phyloP scores from a whole-genome alignment of 306 rosid genomes.

The Mimosa pudica region DNA sequence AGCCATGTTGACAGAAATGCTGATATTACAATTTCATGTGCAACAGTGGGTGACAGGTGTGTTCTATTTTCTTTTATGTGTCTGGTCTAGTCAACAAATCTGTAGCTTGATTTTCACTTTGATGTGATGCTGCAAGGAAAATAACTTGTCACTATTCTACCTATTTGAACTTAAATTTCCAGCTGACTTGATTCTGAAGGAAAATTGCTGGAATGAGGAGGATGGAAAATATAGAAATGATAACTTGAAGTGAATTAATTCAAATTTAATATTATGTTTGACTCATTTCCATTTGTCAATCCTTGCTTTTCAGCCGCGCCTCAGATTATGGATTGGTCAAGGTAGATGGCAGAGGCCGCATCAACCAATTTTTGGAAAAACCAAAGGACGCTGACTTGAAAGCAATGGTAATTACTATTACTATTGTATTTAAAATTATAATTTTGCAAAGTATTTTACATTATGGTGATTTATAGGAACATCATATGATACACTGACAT shows the following conservation, averaged over 20 bases:
- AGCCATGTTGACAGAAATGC: constrained; percentile 77
- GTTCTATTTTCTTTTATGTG: constrained; percentile 38
- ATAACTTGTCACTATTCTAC: background rate
- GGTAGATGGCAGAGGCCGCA: constrained; percentile 66
- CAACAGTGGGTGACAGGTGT: constrained; percentile 69
- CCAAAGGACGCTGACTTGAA: constrained; percentile 71
- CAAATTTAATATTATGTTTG: constrained; percentile 23
- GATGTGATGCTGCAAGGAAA: constrained; percentile 6
- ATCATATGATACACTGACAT: constrained; percentile 22
- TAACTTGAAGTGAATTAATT: constrained; percentile 5
- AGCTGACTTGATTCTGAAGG: constrained; percentile 8
- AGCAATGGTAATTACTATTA: constrained; percentile 63
- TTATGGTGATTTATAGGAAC: constrained; percentile 14
- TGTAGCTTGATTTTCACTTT: constrained; percentile 1
- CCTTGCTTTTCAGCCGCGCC: constrained; percentile 72
- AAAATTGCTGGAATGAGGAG: background rate
- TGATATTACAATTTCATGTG: constrained; percentile 81
- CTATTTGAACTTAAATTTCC: background rate
- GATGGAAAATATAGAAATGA: background rate
- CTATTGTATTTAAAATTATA: background rate
- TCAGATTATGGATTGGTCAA: constrained; percentile 86
- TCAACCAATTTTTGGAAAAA: constrained; percentile 74
- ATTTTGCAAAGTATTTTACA: background rate
- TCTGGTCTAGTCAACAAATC: background rate
- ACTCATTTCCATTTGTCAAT: constrained; percentile 25